A percentile compares a stretch with the other conserved stretches of the same genome.
Conservation (phyloP, 805 yeast genomes). For the Lipomyces spencermartinsiae region DNA sequence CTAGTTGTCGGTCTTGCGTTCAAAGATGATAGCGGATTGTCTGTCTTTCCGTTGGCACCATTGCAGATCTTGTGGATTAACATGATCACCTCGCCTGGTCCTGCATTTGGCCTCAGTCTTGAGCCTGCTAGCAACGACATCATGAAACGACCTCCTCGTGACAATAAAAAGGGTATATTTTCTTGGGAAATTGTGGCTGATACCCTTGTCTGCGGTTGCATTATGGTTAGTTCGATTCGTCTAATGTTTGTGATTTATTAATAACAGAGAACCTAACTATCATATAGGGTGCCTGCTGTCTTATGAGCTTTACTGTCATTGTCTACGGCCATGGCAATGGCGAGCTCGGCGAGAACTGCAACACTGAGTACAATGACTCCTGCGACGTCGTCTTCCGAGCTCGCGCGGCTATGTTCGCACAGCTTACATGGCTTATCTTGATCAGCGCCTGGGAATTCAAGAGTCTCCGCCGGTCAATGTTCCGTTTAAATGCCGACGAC, state of each 20-base stretch:
- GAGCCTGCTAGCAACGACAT: constrained; percentile 69
- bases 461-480: constrained; percentile 71
- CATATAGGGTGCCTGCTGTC: constrained; percentile 62
- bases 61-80: constrained; percentile 82
- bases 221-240: constrained; percentile 51
- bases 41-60: constrained; percentile 84
- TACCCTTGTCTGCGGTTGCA: constrained; percentile 72
- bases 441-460: constrained; percentile 85
- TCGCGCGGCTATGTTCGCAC: constrained; percentile 77
- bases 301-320: constrained; percentile 67
- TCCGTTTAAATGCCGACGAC: constrained; percentile 59
- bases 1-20: constrained; percentile 77
- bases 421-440: constrained; percentile 87
- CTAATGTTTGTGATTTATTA: neutral
- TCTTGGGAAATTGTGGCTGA: constrained; percentile 72
- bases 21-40: constrained; percentile 63
- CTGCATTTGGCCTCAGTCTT: constrained; percentile 81
- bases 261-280: neutral
- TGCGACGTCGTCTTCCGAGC: constrained; percentile 75
- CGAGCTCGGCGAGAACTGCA: constrained; percentile 69
- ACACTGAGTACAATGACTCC: constrained; percentile 52
- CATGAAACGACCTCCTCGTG: constrained; percentile 69
- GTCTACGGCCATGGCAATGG: constrained; percentile 74
- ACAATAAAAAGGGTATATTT: constrained; percentile 60
- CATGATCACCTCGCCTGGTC: constrained; percentile 79